phyloP scores from a whole-genome alignment of 768 basidiomycete genomes.

The Tylopilus cervinicoccineus region DNA sequence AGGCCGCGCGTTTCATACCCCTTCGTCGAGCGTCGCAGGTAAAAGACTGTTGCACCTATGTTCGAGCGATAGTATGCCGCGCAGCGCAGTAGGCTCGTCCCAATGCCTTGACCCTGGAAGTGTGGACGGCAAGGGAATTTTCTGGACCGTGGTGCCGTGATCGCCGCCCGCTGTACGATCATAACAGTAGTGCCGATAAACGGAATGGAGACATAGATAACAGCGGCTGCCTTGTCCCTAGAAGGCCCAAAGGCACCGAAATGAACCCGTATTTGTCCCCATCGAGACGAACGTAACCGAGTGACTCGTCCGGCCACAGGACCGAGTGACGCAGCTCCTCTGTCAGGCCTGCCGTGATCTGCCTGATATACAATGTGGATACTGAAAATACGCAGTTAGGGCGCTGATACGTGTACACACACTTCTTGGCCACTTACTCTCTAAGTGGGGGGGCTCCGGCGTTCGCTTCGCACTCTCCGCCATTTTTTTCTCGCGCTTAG shows the following conservation, averaged over 20 bases:
- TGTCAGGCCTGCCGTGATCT: constrained; percentile 42
- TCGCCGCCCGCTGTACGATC: neutral
- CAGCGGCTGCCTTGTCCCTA: constrained; percentile 39
- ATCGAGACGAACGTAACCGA: constrained; percentile 46
- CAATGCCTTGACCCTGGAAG: constrained; percentile 53
- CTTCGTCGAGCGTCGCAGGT: constrained; percentile 57
- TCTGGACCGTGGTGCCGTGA: constrained; percentile 39
- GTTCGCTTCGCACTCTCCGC: constrained; percentile 8
- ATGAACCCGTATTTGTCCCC: constrained; percentile 51
- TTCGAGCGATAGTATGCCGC: constrained; percentile 40
- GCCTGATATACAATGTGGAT: constrained; percentile 16
- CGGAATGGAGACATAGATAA: constrained; percentile 50
- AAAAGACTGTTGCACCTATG: constrained; percentile 40
- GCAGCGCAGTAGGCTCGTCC: constrained; percentile 41
- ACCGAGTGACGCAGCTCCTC: constrained; percentile 51
- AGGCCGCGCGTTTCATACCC: constrained; percentile 58
- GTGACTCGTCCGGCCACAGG: constrained; percentile 51
- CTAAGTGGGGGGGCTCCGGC: neutral
- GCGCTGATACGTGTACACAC: neutral
- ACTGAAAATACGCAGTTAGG: constrained; percentile 9
- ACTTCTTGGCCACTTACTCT: constrained; percentile 11
- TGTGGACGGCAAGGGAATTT: constrained; percentile 56
- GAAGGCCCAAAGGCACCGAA: constrained; percentile 50
- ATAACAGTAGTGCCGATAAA: constrained; percentile 3
- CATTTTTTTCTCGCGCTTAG: neutral